phyloP scores from a whole-genome alignment of 352 stramenopile species.

The Aphanomyces invadans region DNA sequence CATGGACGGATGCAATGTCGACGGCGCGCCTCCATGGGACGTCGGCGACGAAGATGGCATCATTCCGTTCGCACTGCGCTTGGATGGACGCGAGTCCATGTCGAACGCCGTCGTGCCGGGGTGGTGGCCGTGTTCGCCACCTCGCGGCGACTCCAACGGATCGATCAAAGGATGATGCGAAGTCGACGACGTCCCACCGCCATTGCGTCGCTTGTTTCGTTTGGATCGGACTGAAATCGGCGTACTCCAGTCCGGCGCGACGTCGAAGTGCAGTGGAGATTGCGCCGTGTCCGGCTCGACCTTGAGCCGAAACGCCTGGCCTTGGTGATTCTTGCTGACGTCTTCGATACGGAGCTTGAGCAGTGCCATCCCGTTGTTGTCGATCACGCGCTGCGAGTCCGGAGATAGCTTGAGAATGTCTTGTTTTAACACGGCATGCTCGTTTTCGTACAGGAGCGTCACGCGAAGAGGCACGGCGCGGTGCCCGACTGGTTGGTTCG shows the following conservation, averaged over 20 bases:
- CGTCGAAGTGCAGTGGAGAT: conserved; percentile 81
- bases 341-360: conserved; percentile 92
- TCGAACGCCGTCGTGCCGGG: not conserved
- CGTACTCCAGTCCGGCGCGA: conserved; percentile 85
- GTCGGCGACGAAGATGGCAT: not conserved
- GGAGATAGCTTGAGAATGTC: conserved; percentile 89
- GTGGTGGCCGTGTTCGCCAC: not conserved
- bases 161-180: conserved; percentile 2
- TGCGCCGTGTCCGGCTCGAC: conserved; percentile 86
- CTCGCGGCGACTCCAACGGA: not conserved
- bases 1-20: conserved; percentile 53
- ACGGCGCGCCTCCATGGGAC: conserved; percentile 26
- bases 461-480: conserved; percentile 67
- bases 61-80: not conserved
- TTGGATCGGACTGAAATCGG: conserved; percentile 92
- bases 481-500: conserved; percentile 66
- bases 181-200: not conserved
- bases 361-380: conserved; percentile 67
- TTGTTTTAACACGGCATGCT: conserved; percentile 89
- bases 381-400: conserved; percentile 80
- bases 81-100: not conserved
- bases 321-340: conserved; percentile 96
- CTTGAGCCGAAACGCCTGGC: conserved; percentile 88
- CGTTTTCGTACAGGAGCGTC: conserved; percentile 82
- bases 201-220: conserved; percentile 84